Percentiles rank a stretch among this genome's conserved stretches.
Evolutionary conservation across 1,284 basidiomycete species (phyloP).

Genomic region (Testicularia cyperi): DNA sequence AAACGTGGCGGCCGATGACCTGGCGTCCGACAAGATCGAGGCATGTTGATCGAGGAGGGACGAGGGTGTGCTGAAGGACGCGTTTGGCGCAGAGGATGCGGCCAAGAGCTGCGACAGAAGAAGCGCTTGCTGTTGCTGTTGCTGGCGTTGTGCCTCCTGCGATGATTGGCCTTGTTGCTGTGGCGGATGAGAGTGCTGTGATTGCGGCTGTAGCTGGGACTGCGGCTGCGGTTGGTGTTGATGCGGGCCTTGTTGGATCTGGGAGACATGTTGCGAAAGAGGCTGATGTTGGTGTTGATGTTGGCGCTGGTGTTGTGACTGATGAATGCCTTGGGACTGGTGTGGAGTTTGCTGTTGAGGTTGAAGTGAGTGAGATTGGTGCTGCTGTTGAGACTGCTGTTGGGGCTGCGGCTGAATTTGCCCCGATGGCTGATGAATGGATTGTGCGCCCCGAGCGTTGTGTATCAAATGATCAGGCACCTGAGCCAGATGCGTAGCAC

Average conservation of each 20-base stretch:
- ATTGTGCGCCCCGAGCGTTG: too few relatives aligned
- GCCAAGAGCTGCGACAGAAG: slow-evolving; percentile 18
- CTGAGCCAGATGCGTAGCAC: slow-evolving; percentile 14
- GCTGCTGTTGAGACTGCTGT: slow-evolving; percentile 7
- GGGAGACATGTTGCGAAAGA: too few relatives aligned
- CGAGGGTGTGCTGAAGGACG: too few relatives aligned
- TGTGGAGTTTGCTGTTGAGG: slow-evolving; percentile 10
- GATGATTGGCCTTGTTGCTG: too few relatives aligned
- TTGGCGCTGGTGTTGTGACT: slow-evolving; percentile 3
- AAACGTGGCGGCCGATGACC: slow-evolving; percentile 21
- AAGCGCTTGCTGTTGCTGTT: slow-evolving; percentile 9
- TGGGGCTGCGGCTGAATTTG: slow-evolving; percentile 8
- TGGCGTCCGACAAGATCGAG: slow-evolving; percentile 14
- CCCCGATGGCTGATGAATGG: slow-evolving; percentile 5
- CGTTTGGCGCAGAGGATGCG: slow-evolving; percentile 1
- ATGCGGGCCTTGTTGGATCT: slow-evolving; percentile 5
- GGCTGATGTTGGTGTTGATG: background rate
- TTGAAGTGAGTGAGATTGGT: background rate
- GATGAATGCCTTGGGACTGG: too few relatives aligned
- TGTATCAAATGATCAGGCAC: slow-evolving; percentile 19
- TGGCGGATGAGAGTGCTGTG: too few relatives aligned
- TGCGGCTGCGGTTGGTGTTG: slow-evolving; percentile 3
- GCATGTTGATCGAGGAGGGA: slow-evolving; percentile 29
- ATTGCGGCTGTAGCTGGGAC: too few relatives aligned
- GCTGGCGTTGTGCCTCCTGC: background rate